Base-by-base conservation (phyloP, 805 yeast species). In the Saturnispora gosingensis region DNA sequence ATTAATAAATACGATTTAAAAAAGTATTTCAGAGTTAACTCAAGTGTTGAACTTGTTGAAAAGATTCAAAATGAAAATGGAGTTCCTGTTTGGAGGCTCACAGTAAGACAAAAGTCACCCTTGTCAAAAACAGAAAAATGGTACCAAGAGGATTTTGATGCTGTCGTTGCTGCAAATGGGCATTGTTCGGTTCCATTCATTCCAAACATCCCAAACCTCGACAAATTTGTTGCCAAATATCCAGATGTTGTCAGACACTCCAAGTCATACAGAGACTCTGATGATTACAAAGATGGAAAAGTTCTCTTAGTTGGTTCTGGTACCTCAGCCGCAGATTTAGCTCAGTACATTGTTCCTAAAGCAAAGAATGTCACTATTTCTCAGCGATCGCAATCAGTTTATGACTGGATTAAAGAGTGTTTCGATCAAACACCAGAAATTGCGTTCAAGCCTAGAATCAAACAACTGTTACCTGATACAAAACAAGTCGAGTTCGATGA, bases 141-240 rank as follows among this genome's bases (percentile, higher is more conserved):
- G 80, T 75, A 76, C 54, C 62, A 58, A 25, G 76, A 76, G 49
- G 62, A 61, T 34, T 80, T 73, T 56, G 89, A 84, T 61, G 84
- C 80, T 9, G 75, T 84, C 5, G 77, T 79, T 3, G 61, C 81
- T 5, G 85, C 88, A 5, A 70, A 76, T 27, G 90, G 91, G 1
- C 81, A 79, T 61, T 56, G 58, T 24, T 74, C 81, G 42, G 70
- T 74, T 27, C 90, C 90, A 1, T 71, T 61, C 56, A 66, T 78
- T 46, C 90, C 91, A 1, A 64, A 72, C 24, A 70, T 77, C 35
- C 61, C 45, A 30, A 50, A 52, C n/a, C 25, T 58, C 3, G 8
- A 18, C 18, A 54, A 54, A 16, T 59, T 53, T 65, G 65, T 64
- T 48, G 56, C 59, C 8, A 57, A 61, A 42, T 64, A 65, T 55